Evolutionary conservation across 169 alveolate species (phyloP).

Genomic region (Neospora caninum): DNA sequence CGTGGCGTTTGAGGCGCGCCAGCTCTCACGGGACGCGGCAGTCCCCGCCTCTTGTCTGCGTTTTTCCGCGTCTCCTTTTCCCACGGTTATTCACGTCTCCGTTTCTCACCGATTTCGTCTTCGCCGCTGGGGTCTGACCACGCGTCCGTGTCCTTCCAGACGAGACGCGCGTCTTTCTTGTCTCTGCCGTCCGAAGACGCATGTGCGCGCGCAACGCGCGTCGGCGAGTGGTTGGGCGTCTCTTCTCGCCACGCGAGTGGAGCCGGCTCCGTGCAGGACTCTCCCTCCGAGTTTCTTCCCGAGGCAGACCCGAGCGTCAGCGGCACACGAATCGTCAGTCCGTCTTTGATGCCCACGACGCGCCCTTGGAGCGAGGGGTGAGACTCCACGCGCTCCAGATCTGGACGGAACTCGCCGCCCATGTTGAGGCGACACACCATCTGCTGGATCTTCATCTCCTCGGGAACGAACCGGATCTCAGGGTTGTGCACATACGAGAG

Average conservation of each 20-base stretch:
- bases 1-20: no score
- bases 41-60: conserved; percentile 6
- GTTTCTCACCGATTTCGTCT: not conserved
- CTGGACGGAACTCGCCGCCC: conserved; percentile 50
- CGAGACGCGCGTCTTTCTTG: not conserved
- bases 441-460: conserved; percentile 43
- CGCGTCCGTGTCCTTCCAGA: not conserved
- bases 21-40: no score
- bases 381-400: not conserved
- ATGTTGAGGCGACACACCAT: conserved; percentile 62
- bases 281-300: not conserved
- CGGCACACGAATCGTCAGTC: conserved; percentile 49
- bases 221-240: not conserved
- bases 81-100: not conserved
- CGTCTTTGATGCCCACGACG: conserved; percentile 50
- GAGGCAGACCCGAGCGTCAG: not conserved
- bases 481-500: conserved; percentile 40
- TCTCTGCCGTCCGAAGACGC: not conserved
- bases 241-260: no score
- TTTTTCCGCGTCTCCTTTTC: not conserved
- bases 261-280: not conserved
- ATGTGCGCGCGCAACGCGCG: not conserved
- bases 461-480: conserved; percentile 39
- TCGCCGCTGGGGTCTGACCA: not conserved
- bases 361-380: conserved; percentile 51